Percentiles rank a stretch among this genome's conserved stretches.
phyloP scores from a whole-genome alignment of 352 stramenopile genomes.

The Phytophthora cryptogea region DNA sequence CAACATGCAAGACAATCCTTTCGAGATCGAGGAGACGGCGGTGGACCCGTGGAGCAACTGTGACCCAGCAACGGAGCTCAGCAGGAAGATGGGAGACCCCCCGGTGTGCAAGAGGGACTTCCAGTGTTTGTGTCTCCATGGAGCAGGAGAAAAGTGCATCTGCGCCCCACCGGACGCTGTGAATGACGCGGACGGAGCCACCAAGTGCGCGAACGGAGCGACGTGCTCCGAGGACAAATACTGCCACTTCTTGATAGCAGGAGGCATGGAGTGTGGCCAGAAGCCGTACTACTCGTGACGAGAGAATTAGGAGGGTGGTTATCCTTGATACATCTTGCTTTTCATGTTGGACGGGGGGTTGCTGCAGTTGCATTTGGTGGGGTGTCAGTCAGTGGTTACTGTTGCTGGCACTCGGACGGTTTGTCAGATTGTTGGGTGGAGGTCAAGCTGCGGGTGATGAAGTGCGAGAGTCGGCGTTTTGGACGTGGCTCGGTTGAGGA shows the following conservation, averaged over 20 bases:
- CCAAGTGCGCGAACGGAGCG: constrained; percentile 27
- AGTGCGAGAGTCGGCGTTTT: constrained; percentile 35
- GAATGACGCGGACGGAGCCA: constrained; percentile 25
- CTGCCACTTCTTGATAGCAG: constrained; percentile 44
- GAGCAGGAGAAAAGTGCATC: constrained; percentile 24
- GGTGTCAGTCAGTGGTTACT: constrained; percentile 25
- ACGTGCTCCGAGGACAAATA: constrained; percentile 41
- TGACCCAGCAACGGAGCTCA: constrained; percentile 29
- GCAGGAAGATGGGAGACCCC: constrained; percentile 33
- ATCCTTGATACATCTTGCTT: neutral
- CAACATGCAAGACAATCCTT: constrained; percentile 40
- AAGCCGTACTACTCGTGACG: constrained; percentile 48
- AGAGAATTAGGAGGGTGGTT: neutral
- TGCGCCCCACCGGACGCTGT: constrained; percentile 51
- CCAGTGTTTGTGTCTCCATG: constrained; percentile 39
- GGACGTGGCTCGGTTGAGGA: constrained; percentile 9
- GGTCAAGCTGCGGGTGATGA: constrained; percentile 35
- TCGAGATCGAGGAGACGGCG: constrained; percentile 34
- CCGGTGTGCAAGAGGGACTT: constrained; percentile 52
- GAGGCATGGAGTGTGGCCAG: constrained; percentile 37
- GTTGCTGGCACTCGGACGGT: constrained; percentile 50
- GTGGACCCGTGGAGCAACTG: constrained; percentile 40
- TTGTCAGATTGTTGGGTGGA: constrained; percentile 26
- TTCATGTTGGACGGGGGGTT: neutral
- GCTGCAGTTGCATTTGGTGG: neutral